phyloP scores from a whole-genome alignment of 2,329 filamentous ascomycete species.

The Helotiales sp. region DNA sequence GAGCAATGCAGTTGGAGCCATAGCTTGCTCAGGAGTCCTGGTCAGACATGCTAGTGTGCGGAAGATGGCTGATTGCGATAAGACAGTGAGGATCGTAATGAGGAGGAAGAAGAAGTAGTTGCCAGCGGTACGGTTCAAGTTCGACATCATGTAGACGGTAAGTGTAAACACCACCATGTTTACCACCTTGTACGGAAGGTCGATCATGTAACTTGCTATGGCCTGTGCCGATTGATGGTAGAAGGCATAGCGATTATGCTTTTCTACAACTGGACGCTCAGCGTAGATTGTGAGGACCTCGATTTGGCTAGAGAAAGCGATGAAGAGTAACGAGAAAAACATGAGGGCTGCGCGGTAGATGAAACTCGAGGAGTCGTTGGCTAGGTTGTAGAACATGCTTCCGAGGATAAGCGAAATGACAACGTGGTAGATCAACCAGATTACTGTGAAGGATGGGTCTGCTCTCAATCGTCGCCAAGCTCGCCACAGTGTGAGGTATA shows the following conservation, averaged over 20 bases:
- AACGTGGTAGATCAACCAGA: conserved; percentile 43
- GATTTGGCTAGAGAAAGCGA: conserved; percentile 63
- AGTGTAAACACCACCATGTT: conserved; percentile 73
- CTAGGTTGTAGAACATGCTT: conserved; percentile 66
- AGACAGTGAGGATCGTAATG: conserved; percentile 37
- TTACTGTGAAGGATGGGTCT: conserved; percentile 71
- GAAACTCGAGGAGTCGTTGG: conserved; percentile 58
- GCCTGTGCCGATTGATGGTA: conserved; percentile 92
- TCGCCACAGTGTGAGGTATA: conserved; percentile 79
- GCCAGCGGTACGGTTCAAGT: conserved; percentile 73
- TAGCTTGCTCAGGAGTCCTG: conserved; percentile 68
- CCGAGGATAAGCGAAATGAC: conserved; percentile 65
- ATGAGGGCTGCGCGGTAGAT: conserved; percentile 66
- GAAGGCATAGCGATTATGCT: conserved; percentile 84
- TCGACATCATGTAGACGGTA: conserved; percentile 84
- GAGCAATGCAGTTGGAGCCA: conserved; percentile 63
- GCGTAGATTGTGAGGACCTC: conserved; percentile 73
- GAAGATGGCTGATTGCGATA: conserved; percentile 82
- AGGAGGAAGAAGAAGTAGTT: conserved; percentile 80
- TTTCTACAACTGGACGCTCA: conserved; percentile 89
- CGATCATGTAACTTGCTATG: conserved; percentile 84
- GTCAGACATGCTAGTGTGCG: conserved; percentile 77
- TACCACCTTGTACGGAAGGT: conserved; percentile 81
- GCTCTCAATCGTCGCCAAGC: conserved; percentile 77
- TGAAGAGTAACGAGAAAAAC: conserved; percentile 71